Percentiles rank a stretch among this genome's conserved stretches.
Conservation (phyloP, 805 yeast species). For the Yamadazyma akitaensis region DNA sequence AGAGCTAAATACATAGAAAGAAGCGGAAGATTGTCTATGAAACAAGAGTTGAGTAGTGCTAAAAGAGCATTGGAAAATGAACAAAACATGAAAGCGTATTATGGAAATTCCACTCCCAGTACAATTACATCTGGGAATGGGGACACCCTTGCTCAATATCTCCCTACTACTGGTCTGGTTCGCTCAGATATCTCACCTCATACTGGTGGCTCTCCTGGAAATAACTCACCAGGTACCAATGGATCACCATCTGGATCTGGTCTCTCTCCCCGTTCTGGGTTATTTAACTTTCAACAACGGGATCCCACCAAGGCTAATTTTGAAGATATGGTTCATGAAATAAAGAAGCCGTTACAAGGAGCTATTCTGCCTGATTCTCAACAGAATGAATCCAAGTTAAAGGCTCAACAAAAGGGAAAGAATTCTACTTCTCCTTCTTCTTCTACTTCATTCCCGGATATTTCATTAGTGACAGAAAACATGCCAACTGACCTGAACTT, state of each 20-base stretch:
- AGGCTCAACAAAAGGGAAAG: not conserved
- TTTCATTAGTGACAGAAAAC: constrained; percentile 53
- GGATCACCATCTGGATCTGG: constrained; percentile 16
- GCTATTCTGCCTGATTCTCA: not conserved
- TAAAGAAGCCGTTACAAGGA: constrained; percentile 19
- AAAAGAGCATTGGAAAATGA: constrained; percentile 23
- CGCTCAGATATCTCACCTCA: constrained; percentile 26
- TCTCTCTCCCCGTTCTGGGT: constrained; percentile 19
- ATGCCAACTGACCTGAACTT: constrained; percentile 45
- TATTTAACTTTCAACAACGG: constrained; percentile 3
- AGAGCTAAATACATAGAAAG: constrained; percentile 39
- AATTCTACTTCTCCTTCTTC: constrained; percentile 36
- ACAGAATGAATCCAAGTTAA: not conserved
- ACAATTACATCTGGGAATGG: constrained; percentile 3
- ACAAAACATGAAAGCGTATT: constrained; percentile 18
- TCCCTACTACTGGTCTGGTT: constrained; percentile 17
- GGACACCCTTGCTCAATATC: constrained; percentile 4
- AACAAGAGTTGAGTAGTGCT: constrained; percentile 30
- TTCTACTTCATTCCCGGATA: constrained; percentile 45
- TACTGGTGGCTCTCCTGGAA: not conserved
- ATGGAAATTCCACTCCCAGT: constrained; percentile 10
- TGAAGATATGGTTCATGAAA: constrained; percentile 33
- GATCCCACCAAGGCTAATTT: constrained; percentile 20
- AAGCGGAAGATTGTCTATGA: constrained; percentile 36
- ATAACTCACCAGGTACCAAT: not conserved